A percentile compares a stretch with the other conserved stretches of the same genome.
These are phyloP conservation scores for Globisporangium barbulae DNA, from an alignment of 352 stramenopile species.

Conservation along the genomic window DNA sequence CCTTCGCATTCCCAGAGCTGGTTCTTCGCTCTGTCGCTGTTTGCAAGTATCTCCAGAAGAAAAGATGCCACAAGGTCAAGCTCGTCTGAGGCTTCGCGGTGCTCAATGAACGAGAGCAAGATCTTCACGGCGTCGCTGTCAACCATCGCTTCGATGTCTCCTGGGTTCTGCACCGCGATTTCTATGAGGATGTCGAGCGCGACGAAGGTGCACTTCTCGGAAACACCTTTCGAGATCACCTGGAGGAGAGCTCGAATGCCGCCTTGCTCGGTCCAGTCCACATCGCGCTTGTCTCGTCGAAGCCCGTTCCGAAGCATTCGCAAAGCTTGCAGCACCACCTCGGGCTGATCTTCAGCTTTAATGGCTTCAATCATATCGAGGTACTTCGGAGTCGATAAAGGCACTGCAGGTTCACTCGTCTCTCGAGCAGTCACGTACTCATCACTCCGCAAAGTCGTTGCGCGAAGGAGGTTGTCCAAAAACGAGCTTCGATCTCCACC, in stretches of 20 bases:
- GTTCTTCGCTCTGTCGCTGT: constrained; percentile 39
- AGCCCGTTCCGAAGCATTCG: constrained; percentile 31
- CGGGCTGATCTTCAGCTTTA: constrained; percentile 1
- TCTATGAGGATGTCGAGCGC: constrained; percentile 39
- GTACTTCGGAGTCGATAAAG: constrained; percentile 13
- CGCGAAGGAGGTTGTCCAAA: constrained; percentile 15
- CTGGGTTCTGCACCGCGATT: constrained; percentile 30
- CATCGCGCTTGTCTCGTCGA: constrained; percentile 23
- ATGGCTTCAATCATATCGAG: constrained; percentile 14
- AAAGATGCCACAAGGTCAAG: constrained; percentile 49
- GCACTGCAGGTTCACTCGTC: constrained; percentile 4
- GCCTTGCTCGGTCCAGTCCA: constrained; percentile 33
- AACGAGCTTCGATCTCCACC: constrained; percentile 16
- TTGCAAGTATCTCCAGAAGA: constrained; percentile 41
- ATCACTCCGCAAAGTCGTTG: constrained; percentile 11
- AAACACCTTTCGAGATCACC: constrained; percentile 40
- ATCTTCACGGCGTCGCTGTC: constrained; percentile 45
- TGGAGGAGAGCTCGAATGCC: constrained; percentile 39
- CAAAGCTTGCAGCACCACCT: constrained; percentile 29
- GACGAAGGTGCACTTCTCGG: constrained; percentile 29
- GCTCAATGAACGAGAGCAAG: constrained; percentile 40
- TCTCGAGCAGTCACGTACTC: constrained; percentile 23
- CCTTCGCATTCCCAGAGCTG: constrained; percentile 38
- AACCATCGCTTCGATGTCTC: constrained; percentile 40
- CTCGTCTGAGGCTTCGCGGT: constrained; percentile 28